Conservation (phyloP, 352 stramenopile genomes). For the Globisporangium perplexum region DNA sequence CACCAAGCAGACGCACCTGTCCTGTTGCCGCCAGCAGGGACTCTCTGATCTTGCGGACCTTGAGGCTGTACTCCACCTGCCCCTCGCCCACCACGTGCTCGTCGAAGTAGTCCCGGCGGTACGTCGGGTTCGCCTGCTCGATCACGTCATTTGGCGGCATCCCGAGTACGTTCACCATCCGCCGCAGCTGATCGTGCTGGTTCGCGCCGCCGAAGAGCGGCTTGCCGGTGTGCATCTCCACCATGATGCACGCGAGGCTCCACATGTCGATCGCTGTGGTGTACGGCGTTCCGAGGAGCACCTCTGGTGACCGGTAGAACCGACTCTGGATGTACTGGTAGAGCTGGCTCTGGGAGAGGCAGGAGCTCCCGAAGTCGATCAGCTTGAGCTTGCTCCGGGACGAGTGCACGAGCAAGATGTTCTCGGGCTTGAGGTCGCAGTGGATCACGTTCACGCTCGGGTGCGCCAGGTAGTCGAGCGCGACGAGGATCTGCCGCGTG, state of each 20-base stretch:
- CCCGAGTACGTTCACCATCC: conserved; percentile 94
- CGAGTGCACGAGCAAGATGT: conserved; percentile 94
- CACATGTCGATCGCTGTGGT: conserved; percentile 87
- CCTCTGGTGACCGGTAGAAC: conserved; percentile 94
- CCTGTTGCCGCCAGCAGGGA: conserved; percentile 20
- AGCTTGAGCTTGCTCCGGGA: conserved; percentile 97
- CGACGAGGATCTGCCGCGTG: conserved; percentile 92
- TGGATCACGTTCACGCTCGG: conserved; percentile 96
- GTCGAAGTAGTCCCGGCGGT: conserved; percentile 91
- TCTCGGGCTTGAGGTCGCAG: conserved; percentile 99
- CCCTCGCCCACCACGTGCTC: conserved; percentile 61
- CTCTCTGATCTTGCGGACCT: conserved; percentile 37
- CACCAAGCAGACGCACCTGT: conserved; percentile 14
- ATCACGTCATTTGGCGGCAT: conserved; percentile 92
- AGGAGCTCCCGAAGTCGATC: conserved; percentile 99
- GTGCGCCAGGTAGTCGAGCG: conserved; percentile 84
- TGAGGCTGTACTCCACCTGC: conserved; percentile 58
- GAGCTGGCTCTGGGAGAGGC: conserved; percentile 91
- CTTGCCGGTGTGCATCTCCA: conserved; percentile 98
- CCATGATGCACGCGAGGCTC: conserved; percentile 86
- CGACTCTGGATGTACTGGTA: conserved; percentile 98
- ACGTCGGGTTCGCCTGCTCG: conserved; percentile 73
- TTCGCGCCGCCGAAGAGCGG: conserved; percentile 96
- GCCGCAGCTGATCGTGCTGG: conserved; percentile 96
- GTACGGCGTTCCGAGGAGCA: conserved; percentile 80